Conservation (phyloP, 768 basidiomycete species). For the Lyophyllum decastes region DNA sequence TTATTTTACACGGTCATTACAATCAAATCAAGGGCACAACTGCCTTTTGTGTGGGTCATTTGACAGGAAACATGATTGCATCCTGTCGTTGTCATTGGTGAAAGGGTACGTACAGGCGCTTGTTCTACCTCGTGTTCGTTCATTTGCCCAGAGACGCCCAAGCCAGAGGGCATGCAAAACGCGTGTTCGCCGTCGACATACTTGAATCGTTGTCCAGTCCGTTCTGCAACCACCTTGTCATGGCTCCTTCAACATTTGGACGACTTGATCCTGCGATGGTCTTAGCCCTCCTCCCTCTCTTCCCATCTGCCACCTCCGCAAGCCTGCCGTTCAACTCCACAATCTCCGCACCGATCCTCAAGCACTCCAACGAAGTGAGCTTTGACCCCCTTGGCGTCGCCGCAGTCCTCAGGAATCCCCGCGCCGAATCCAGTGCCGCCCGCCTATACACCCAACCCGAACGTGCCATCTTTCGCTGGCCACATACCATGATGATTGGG, state of each 20-base stretch:
- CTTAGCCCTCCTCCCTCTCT: not conserved
- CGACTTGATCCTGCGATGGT: not conserved
- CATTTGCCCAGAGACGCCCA: too few relatives aligned
- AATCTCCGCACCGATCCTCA: not conserved
- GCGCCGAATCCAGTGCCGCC: conserved; percentile 1
- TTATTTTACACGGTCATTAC: too few relatives aligned
- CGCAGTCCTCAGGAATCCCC: not conserved
- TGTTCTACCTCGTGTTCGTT: too few relatives aligned
- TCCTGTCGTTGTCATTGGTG: too few relatives aligned
- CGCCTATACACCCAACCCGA: conserved; percentile 1
- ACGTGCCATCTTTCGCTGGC: conserved; percentile 1
- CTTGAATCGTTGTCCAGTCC: too few relatives aligned
- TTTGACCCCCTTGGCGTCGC: conserved; percentile 1
- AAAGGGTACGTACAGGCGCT: too few relatives aligned
- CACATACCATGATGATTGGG: conserved; percentile 1
- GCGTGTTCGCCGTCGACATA: too few relatives aligned
- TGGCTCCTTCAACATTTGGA: not conserved
- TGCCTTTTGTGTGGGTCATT: too few relatives aligned
- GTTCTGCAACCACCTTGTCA: not conserved
- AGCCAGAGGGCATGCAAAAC: too few relatives aligned
- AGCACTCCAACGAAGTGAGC: conserved; percentile 2
- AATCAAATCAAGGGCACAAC: too few relatives aligned
- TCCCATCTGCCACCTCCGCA: not conserved
- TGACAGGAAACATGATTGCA: too few relatives aligned
- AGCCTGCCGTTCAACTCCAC: not conserved